Conservation (phyloP, 2,329 filamentous ascomycete genomes). For the Dactylellina haptotyla region DNA sequence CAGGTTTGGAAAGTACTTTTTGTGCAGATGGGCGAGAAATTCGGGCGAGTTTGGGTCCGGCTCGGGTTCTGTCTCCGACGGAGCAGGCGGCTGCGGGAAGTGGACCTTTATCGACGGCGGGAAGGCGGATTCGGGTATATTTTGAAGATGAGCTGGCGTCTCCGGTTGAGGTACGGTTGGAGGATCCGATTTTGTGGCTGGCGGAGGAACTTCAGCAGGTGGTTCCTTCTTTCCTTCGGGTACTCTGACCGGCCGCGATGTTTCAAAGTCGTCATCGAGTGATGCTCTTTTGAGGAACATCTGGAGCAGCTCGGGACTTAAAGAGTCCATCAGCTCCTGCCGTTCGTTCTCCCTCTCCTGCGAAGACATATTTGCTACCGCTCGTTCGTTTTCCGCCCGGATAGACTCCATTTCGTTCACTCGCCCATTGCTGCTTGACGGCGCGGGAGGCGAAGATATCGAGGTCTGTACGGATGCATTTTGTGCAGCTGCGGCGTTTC, state of each 20-base stretch:
- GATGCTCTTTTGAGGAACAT: constrained; percentile 79
- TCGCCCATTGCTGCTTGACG: constrained; percentile 58
- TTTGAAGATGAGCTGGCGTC: constrained; percentile 59
- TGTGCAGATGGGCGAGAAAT: constrained; percentile 84
- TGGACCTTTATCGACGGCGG: constrained; percentile 64
- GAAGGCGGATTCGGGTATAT: constrained; percentile 55
- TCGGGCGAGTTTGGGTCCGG: constrained; percentile 84
- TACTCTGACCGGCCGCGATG: constrained; percentile 18
- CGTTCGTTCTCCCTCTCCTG: constrained; percentile 83
- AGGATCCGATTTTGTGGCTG: constrained; percentile 57
- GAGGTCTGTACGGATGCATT: constrained; percentile 55
- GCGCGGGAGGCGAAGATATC: constrained; percentile 49
- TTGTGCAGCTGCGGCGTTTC: constrained; percentile 58
- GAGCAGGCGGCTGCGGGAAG: constrained; percentile 70
- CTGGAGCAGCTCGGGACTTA: constrained; percentile 80
- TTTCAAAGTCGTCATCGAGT: constrained; percentile 70
- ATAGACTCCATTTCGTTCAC: constrained; percentile 76
- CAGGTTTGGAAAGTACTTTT: constrained; percentile 91
- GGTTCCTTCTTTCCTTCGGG: constrained; percentile 15
- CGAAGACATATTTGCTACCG: constrained; percentile 79
- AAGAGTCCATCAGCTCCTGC: constrained; percentile 78
- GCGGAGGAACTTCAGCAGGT: neutral
- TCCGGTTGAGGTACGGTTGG: constrained; percentile 62
- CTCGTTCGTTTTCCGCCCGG: constrained; percentile 80
- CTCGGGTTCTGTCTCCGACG: constrained; percentile 68